A percentile compares a stretch with the other conserved stretches of the same genome.
phyloP scores from a whole-genome alignment of 495 filamentous ascomycete genomes.

The Lophiotrema nucula region DNA sequence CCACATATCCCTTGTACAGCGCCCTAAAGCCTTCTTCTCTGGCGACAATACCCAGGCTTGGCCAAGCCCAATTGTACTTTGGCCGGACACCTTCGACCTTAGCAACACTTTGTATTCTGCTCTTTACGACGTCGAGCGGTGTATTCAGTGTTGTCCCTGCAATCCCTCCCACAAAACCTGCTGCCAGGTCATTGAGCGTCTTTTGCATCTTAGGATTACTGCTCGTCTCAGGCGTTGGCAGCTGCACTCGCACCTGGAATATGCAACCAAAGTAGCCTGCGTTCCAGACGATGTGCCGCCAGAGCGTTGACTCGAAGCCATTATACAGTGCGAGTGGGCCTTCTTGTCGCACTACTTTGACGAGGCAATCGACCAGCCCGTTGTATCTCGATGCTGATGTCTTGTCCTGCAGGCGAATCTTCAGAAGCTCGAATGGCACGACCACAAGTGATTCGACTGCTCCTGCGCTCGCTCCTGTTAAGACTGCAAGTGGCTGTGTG shows the following conservation, averaged over 20 bases:
- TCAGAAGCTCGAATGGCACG: constrained; percentile 28
- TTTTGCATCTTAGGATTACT: constrained; percentile 19
- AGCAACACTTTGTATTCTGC: constrained; percentile 26
- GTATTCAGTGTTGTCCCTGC: constrained; percentile 30
- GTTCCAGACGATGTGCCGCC: constrained; percentile 31
- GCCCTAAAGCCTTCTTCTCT: constrained; percentile 28
- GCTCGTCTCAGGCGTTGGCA: constrained; percentile 1
- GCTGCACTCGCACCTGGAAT: constrained; percentile 21
- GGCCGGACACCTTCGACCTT: constrained; percentile 18
- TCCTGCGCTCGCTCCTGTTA: constrained; percentile 28
- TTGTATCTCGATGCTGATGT: constrained; percentile 17
- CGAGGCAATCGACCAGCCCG: constrained; percentile 21
- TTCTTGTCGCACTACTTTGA: constrained; percentile 22
- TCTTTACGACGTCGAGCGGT: constrained; percentile 30
- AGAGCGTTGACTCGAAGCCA: constrained; percentile 28
- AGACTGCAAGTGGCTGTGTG: constrained; percentile 22
- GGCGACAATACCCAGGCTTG: constrained; percentile 21
- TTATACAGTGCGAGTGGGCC: constrained; percentile 24
- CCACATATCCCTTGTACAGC: constrained; percentile 28
- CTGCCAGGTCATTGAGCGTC: constrained; percentile 23
- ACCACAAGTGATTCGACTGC: constrained; percentile 26
- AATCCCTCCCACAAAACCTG: constrained; percentile 26
- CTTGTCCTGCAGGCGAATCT: constrained; percentile 28
- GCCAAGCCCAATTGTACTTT: constrained; percentile 31
- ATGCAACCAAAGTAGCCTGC: constrained; percentile 30